Percentiles rank a stretch among this genome's conserved stretches.
Conservation (phyloP, 2,329 filamentous ascomycete genomes). For the Celoporthe dispersa region DNA sequence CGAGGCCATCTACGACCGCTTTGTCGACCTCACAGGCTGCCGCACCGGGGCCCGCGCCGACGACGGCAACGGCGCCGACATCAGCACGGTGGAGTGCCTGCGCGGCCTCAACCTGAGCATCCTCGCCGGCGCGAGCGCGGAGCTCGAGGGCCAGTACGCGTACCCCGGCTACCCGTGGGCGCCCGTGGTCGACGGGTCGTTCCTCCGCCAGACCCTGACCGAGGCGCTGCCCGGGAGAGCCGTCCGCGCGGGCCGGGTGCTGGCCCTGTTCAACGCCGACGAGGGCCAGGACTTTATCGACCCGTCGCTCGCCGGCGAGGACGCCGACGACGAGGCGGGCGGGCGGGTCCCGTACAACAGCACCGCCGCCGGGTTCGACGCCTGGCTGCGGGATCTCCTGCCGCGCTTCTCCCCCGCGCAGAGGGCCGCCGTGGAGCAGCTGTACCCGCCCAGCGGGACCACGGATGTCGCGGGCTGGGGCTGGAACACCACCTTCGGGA, state of each 20-base stretch:
- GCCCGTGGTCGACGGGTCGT: background rate
- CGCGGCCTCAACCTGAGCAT: background rate
- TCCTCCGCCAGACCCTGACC: background rate
- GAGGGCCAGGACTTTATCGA: conserved; percentile 9
- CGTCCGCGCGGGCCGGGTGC: background rate
- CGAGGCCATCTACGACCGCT: background rate
- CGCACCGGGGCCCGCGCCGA: too few species aligned
- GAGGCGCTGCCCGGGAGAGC: background rate
- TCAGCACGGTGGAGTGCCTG: conserved; percentile 6
- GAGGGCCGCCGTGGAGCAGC: background rate
- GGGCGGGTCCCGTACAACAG: conserved; percentile 4
- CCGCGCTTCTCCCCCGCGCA: conserved; percentile 2
- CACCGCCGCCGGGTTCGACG: conserved; percentile 7
- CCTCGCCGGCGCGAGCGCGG: conserved; percentile 3
- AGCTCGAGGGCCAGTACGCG: background rate
- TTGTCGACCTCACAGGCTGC: background rate
- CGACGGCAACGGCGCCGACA: background rate
- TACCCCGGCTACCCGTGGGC: conserved; percentile 4
- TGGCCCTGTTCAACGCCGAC: conserved; percentile 9
- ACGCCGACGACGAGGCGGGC: too few species aligned
- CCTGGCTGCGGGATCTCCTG: conserved; percentile 12
- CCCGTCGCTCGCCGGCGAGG: background rate
- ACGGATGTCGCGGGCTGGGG: background rate
- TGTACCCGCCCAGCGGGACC: conserved; percentile 3
- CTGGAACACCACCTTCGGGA: conserved; percentile 8